Base-by-base conservation (phyloP, 495 filamentous ascomycete species). In the Gamarada debralockiae region DNA sequence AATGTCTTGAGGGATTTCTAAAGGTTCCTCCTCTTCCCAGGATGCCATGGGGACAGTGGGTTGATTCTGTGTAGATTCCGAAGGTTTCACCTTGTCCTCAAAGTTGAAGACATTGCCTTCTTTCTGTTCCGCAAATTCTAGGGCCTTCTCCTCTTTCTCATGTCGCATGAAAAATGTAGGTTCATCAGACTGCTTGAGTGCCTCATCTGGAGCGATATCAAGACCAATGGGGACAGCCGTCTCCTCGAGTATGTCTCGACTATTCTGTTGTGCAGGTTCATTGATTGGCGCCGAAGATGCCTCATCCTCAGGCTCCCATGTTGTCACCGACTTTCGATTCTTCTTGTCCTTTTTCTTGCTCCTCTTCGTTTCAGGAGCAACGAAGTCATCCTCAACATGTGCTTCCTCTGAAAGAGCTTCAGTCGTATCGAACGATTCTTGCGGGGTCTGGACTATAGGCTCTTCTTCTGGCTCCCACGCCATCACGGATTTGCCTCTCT, bases 291-390 rank as follows among this genome's bases (percentile, higher is more conserved):
- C 20, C 12, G 6, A 22, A 4, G 22, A 24, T 31, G 18, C 12
- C 8, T 54, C 7, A 21, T 21, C 45, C 10, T 45, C 56, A 21
- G 45, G 50, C 12, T 65, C 34, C 51, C 41, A 62, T 9, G 48
- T 31, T 1, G 46, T 52, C 7, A 25, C 17, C n/a, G 59, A 59
- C 45, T 60, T 68, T 17, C 44, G 44, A 45, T 67, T 67, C 60
- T 67, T 65, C 41, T 59, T 55, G 56, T 75, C 75, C 52, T 71
- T 76, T 55, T 71, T 76, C 49, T 57, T 57, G 3, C 20, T 43
- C 21, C 51, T 55, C 56, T 59, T 59, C 4, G 56, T 40, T 27
- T 55, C 41, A 13, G 41, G 38, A 21, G 31, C 12, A 25, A 47
- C 10, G 12, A 55, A 47, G 15, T 55, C 47, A 2, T 54, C 46